Evolutionary conservation across 2,329 filamentous ascomycete genomes (phyloP), one percentile per base, ranked within the genome.

Genomic region (Tolypocladium pustulatum): DNA sequence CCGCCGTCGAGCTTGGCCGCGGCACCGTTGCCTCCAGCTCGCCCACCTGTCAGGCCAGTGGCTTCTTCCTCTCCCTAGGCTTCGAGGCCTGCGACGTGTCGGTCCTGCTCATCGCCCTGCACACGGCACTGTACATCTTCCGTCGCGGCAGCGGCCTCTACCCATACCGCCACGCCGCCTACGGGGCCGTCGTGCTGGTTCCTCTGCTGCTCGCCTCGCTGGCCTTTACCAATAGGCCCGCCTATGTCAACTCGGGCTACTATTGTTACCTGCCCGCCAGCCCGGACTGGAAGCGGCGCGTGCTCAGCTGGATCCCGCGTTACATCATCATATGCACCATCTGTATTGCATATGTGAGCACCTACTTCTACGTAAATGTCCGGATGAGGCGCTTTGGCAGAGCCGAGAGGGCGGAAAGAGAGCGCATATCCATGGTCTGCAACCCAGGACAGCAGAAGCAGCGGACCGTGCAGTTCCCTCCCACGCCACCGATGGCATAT

Each of bases 71-170:
- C 37, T 75, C 84, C 5, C 71, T 85, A 55, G 83, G 84, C n/a
- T 83, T 88, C 59, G 86, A 89, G 68, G 82, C 84, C 36, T 84
- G 84, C 75, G 89, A 93, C 66, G 78, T 88, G 58, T 82, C 87
- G 12, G 84, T 90, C 20, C 76, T 91, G 17, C 78, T 90, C 59
- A 90, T 93, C 65, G 86, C 88, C 22, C 67, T 90, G 10, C 89
- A 93, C 68, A 88, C 86, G 55, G 83, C 82, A 3, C 73, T 91
- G 13, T 89, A 88, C 69, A 86, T 93, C 57, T 85, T 91, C 63
- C 79, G 81, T 27, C 72, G 74, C 17, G 79, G 82, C 2, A 82
- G 84, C 53, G 88, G 88, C 0, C 77, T 93, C 0, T 89, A 89
- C 67, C 84, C 82, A 2, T 87, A 86, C 62, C 82, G 88, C 4